A percentile compares a stretch with the other conserved stretches of the same genome.
These are phyloP conservation scores for Suillus brevipes DNA, from an alignment of 768 basidiomycete species.

Conservation along the genomic window DNA sequence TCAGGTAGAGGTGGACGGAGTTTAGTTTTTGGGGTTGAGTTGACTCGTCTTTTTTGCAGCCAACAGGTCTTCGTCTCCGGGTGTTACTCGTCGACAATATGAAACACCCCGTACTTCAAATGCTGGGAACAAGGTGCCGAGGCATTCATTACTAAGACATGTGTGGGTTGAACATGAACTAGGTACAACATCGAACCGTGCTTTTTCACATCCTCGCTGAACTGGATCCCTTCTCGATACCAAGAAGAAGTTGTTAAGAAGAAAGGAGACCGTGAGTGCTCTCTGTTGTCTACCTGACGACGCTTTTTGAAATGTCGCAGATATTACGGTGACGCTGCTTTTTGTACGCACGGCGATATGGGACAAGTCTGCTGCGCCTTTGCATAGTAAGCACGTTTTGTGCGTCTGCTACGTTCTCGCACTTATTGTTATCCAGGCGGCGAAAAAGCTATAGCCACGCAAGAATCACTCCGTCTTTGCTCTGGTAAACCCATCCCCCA, in stretches of 20 bases:
- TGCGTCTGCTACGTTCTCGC: neutral
- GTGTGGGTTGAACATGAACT: neutral
- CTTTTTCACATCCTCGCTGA: slow-evolving; percentile 54
- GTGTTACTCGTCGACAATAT: slow-evolving; percentile 45
- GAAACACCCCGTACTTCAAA: slow-evolving; percentile 47
- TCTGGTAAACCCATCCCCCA: slow-evolving; percentile 6
- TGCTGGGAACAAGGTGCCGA: slow-evolving; percentile 51
- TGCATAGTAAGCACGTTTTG: slow-evolving; percentile 17
- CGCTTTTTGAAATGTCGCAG: slow-evolving; percentile 22
- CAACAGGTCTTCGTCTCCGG: slow-evolving; percentile 20
- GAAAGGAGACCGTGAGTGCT: slow-evolving; percentile 47
- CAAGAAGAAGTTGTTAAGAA: slow-evolving; percentile 43
- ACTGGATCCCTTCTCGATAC: slow-evolving; percentile 59
- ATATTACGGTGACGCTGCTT: slow-evolving; percentile 49
- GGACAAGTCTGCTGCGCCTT: slow-evolving; percentile 21
- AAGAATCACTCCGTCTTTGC: slow-evolving; percentile 18
- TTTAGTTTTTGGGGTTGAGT: neutral
- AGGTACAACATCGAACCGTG: slow-evolving; percentile 55
- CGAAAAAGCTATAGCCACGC: slow-evolving; percentile 10
- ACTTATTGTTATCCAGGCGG: slow-evolving; percentile 15
- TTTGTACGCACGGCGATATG: slow-evolving; percentile 42
- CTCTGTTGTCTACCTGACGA: neutral
- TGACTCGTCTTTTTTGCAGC: slow-evolving; percentile 8
- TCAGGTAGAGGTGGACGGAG: slow-evolving; percentile 11
- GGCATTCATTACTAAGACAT: neutral